Conservation (phyloP, 805 yeast species). For the Wickerhamomyces alni region DNA sequence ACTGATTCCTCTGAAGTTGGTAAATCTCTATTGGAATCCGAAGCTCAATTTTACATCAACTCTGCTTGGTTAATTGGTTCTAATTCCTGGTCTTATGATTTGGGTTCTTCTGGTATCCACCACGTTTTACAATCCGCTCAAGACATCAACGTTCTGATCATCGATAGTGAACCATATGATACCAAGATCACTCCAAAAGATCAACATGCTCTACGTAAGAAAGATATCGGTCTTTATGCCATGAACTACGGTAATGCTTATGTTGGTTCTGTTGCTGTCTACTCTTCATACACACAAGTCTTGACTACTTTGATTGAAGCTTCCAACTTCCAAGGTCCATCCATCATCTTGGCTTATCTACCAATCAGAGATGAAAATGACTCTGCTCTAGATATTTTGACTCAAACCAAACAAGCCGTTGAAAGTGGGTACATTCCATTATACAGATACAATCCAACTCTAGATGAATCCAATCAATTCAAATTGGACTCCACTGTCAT, state of each 20-base stretch:
- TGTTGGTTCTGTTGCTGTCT: slow-evolving; percentile 92
- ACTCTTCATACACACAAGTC: slow-evolving; percentile 89
- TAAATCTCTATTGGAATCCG: slow-evolving; percentile 35
- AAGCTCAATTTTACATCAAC: slow-evolving; percentile 39
- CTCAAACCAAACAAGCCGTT: slow-evolving; percentile 84
- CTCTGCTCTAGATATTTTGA: slow-evolving; percentile 65
- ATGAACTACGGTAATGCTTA: slow-evolving; percentile 87
- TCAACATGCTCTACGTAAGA: slow-evolving; percentile 54
- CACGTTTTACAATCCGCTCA: slow-evolving; percentile 68
- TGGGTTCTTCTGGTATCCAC: slow-evolving; percentile 90
- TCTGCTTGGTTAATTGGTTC: slow-evolving; percentile 87
- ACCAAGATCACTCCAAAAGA: slow-evolving; percentile 23
- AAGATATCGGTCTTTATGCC: slow-evolving; percentile 90
- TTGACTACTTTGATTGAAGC: slow-evolving; percentile 88
- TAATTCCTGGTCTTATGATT: slow-evolving; percentile 92
- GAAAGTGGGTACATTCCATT: slow-evolving; percentile 97
- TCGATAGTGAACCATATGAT: slow-evolving; percentile 76
- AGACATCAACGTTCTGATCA: slow-evolving; percentile 77
- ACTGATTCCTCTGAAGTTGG: slow-evolving; percentile 37
- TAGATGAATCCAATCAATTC: slow-evolving; percentile 51
- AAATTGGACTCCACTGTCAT: slow-evolving; percentile 80
- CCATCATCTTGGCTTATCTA: slow-evolving; percentile 83
- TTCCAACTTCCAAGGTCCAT: slow-evolving; percentile 83
- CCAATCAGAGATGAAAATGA: slow-evolving; percentile 66
- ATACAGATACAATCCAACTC: slow-evolving; percentile 73